Evolutionary conservation across 257 asterid species (phyloP).

Genomic region (Gentiana macrophylla): DNA sequence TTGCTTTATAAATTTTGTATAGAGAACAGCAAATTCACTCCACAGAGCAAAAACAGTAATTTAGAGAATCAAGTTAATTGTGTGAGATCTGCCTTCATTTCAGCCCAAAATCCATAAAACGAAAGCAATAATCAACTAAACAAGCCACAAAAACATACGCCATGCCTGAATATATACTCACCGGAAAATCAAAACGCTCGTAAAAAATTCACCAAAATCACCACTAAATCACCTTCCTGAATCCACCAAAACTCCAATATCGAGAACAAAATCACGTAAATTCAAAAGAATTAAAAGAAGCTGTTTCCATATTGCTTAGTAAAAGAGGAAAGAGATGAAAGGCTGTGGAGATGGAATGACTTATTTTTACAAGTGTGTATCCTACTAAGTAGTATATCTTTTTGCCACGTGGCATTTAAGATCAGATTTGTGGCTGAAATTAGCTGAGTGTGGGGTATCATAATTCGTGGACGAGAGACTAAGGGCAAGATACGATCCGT

Average conservation of each 20-base stretch:
- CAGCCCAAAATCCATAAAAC: background rate
- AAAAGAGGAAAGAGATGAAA: conserved; percentile 5
- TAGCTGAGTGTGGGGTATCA: conserved; percentile 36
- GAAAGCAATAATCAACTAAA: conserved; percentile 9
- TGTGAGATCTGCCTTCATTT: background rate
- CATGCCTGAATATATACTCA: conserved; percentile 26
- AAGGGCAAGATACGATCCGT: conserved; percentile 60
- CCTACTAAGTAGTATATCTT: conserved; percentile 5
- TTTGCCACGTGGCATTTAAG: conserved; percentile 52
- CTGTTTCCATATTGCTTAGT: conserved; percentile 3
- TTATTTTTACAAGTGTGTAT: conserved; percentile 9
- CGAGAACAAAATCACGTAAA: conserved; percentile 38
- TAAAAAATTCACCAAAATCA: conserved; percentile 4
- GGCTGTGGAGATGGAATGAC: background rate
- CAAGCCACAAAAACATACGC: conserved; percentile 7
- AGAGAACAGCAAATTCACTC: background rate
- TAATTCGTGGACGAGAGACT: conserved; percentile 73
- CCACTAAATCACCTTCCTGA: conserved; percentile 12
- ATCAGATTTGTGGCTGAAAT: conserved; percentile 36
- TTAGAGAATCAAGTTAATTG: conserved; percentile 1
- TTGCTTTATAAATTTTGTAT: background rate
- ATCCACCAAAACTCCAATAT: conserved; percentile 25
- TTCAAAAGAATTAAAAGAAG: conserved; percentile 29
- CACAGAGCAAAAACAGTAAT: background rate
- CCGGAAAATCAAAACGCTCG: conserved; percentile 22